phyloP scores from a whole-genome alignment of 306 rosid genomes.

The Glycine tomentella region DNA sequence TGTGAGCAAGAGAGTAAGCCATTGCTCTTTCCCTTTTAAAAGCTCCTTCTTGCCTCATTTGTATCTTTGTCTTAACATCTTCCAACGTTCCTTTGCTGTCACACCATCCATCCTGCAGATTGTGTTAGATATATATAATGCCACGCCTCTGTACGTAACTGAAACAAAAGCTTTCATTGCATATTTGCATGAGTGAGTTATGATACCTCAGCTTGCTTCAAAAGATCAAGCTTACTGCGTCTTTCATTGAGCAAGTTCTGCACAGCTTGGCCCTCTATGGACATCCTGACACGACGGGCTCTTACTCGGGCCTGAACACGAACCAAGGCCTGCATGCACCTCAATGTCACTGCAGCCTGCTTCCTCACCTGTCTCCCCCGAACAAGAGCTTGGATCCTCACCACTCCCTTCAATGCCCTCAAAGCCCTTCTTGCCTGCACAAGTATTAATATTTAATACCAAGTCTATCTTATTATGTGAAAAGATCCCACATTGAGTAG shows the following conservation, averaged over 20 bases:
- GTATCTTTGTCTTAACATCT: constrained; percentile 79
- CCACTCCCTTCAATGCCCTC: constrained; percentile 95
- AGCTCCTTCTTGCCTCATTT: constrained; percentile 95
- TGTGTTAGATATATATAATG: not conserved
- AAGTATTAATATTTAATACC: too few species aligned
- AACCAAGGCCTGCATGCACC: constrained; percentile 98
- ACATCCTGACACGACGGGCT: constrained; percentile 94
- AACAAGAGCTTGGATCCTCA: constrained; percentile 96
- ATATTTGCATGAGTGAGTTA: not conserved
- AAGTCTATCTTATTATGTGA: too few species aligned
- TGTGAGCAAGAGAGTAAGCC: constrained; percentile 92
- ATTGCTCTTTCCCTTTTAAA: constrained; percentile 94
- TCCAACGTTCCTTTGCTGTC: constrained; percentile 84
- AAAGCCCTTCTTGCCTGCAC: constrained; percentile 93
- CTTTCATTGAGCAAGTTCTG: constrained; percentile 74
- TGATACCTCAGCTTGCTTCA: constrained; percentile 89
- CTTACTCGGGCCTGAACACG: constrained; percentile 96
- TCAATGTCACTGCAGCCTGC: constrained; percentile 95
- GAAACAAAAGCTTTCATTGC: not conserved
- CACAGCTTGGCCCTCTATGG: constrained; percentile 91
- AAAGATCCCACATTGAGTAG: too few species aligned
- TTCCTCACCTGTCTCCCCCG: constrained; percentile 94
- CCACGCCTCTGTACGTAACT: not conserved
- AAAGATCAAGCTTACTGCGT: constrained; percentile 73
- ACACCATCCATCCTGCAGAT: constrained; percentile 93